These are phyloP conservation scores for Saturnispora dispora DNA, from an alignment of 805 yeast species.

Conservation along the genomic window DNA sequence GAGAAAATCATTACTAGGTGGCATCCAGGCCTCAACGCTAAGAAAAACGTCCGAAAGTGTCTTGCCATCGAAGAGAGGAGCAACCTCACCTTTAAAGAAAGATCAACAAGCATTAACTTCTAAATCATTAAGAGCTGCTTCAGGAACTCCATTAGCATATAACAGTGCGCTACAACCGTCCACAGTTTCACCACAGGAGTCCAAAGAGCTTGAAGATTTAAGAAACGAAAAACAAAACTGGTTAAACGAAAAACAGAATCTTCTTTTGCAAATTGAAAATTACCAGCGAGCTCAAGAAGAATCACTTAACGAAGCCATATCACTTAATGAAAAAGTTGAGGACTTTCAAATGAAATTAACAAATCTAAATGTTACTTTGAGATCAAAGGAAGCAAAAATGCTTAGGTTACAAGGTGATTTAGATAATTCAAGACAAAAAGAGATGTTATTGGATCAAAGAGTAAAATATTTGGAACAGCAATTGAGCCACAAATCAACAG, in stretches of 20 bases:
- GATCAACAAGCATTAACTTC: conserved; percentile 23
- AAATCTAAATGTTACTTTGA: conserved; percentile 39
- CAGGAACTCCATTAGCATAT: conserved; percentile 1
- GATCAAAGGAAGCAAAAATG: conserved; percentile 64
- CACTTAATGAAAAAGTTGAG: conserved; percentile 30
- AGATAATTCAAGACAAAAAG: conserved; percentile 45
- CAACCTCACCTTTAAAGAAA: conserved; percentile 58
- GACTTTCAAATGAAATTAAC: conserved; percentile 43
- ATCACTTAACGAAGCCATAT: conserved; percentile 27
- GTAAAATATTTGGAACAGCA: conserved; percentile 15
- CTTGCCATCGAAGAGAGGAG: conserved; percentile 59
- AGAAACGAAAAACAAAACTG: conserved; percentile 45
- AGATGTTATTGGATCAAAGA: conserved; percentile 25
- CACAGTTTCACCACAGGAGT: conserved; percentile 21
- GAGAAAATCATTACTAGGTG: conserved; percentile 1
- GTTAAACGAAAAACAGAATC: conserved; percentile 28
- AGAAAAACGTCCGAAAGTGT: conserved; percentile 2
- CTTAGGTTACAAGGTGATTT: conserved; percentile 52
- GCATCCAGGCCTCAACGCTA: background rate
- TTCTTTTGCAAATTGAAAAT: conserved; percentile 24
- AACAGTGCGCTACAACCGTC: conserved; percentile 6
- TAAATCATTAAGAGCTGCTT: conserved; percentile 19
- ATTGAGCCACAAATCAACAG: conserved; percentile 2
- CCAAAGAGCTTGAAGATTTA: conserved; percentile 40
- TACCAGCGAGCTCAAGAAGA: conserved; percentile 25